Evolutionary conservation across 805 yeast species (phyloP).

Genomic region (Suhomyces pyralidae): DNA sequence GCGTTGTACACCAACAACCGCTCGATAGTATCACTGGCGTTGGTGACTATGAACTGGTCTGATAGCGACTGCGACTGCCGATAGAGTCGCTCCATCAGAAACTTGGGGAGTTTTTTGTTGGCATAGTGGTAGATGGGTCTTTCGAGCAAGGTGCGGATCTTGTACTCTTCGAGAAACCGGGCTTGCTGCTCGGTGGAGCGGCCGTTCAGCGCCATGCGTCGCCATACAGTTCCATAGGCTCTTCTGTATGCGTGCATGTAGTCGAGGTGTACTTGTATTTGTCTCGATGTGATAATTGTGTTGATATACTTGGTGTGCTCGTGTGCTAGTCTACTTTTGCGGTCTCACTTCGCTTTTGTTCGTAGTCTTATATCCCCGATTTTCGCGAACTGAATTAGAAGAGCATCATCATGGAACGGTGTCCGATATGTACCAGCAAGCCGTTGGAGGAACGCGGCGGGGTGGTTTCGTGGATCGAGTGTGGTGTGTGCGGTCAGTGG

Average conservation of each 20-base stretch:
- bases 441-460: conserved; percentile 12
- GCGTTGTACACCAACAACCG: conserved; percentile 62
- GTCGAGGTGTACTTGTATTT: not conserved
- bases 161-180: conserved; percentile 49
- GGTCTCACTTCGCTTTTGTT: not conserved
- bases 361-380: not conserved
- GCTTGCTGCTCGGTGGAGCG: not conserved
- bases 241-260: not conserved
- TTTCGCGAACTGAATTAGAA: not conserved
- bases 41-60: conserved; percentile 32
- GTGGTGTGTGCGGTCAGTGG: conserved; percentile 56
- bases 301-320: not conserved
- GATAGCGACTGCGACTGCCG: conserved; percentile 39
- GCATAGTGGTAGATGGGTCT: conserved; percentile 58
- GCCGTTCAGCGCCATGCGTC: not conserved
- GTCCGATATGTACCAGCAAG: conserved; percentile 20
- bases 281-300: not conserved
- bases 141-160: conserved; percentile 56
- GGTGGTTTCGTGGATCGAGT: conserved; percentile 49
- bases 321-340: not conserved
- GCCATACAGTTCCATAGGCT: not conserved
- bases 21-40: conserved; percentile 57
- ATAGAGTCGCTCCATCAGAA: conserved; percentile 51
- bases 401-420: conserved; percentile 4
- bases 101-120: conserved; percentile 47